Evolutionary conservation across 1,139 yeast species (phyloP), one percentile per base, ranked within the genome.

Genomic region (Starmera stellimalicola): DNA sequence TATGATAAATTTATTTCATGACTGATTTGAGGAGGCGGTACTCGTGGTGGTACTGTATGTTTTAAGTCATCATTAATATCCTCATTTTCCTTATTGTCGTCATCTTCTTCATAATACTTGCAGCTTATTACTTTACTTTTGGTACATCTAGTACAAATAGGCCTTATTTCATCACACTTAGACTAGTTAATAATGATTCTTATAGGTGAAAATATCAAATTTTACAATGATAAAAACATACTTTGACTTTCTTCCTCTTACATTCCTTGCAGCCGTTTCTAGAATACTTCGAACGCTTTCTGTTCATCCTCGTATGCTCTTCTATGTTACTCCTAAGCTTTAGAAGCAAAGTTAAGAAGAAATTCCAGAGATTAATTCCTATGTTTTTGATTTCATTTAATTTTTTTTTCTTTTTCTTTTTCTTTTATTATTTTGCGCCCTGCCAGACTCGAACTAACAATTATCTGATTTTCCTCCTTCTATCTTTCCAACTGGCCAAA

Each of bases 251-350:
- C 27, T 23, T 30, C 5, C 27, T 6, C n/a, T 30, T 30, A 14
- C 32, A 30, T 18, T 30, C 27, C 8, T 23, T 22, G 20, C 32
- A 30, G 8, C 32, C 32, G 14, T 30, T 30, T 7, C 27, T 14
- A 6, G 27, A 22, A 22, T 30, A 30, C 14, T 30, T 30, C 4
- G 27, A 16, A 15, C 32, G 15, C 27, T 30, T 30, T 17, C 27
- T 23, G 12, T 8, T 23, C 6, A 11, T 8, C 16, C n/a, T 8
- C 22, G 7, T 19, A 11, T 19, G 24, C 24, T 20, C 10, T 20
- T 20, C 24, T 9, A 9, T 20, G 24, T 11, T 20, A 9, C 9
- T 20, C 24, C 10, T 11, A 20, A 20, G 24, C 24, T 9, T 9
- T 20, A 20, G 26, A 23, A 23, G 6, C 6, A n/a, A n/a, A n/a